Evolutionary conservation across 2,329 filamentous ascomycete species (phyloP).

Genomic region (Diplodia scrobiculata): DNA sequence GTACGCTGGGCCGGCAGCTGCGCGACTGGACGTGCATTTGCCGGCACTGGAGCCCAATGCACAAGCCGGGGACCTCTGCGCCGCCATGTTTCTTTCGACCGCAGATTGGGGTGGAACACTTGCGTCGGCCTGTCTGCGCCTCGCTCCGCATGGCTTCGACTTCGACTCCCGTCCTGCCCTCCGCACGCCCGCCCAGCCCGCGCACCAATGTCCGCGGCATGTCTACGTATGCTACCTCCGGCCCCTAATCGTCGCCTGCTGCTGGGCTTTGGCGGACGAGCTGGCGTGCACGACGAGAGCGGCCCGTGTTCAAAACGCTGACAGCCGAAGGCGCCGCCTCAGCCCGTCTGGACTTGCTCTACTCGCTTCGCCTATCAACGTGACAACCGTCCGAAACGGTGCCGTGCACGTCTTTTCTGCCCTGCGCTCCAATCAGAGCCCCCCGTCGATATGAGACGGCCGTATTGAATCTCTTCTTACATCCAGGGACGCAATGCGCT

Average conservation of each 20-base stretch:
- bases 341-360: neutral
- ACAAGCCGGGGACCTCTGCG: neutral
- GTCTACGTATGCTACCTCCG: too few species aligned
- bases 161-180: neutral
- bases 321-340: neutral
- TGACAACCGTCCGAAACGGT: conserved; percentile 2
- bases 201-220: too few species aligned
- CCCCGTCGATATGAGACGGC: neutral
- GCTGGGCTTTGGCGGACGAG: neutral
- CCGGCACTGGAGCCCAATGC: neutral
- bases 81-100: neutral
- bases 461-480: neutral
- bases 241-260: neutral
- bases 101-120: conserved; percentile 1
- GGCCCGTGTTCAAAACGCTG: neutral
- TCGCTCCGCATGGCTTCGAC: neutral
- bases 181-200: neutral
- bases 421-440: neutral
- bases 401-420: neutral
- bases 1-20: neutral
- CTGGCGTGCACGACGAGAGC: neutral
- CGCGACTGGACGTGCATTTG: neutral
- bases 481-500: neutral
- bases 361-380: neutral
- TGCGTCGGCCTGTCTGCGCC: conserved; percentile 5